These are phyloP conservation scores for Xylaria acuta DNA, from an alignment of 495 filamentous ascomycete genomes.

Conservation along the genomic window DNA sequence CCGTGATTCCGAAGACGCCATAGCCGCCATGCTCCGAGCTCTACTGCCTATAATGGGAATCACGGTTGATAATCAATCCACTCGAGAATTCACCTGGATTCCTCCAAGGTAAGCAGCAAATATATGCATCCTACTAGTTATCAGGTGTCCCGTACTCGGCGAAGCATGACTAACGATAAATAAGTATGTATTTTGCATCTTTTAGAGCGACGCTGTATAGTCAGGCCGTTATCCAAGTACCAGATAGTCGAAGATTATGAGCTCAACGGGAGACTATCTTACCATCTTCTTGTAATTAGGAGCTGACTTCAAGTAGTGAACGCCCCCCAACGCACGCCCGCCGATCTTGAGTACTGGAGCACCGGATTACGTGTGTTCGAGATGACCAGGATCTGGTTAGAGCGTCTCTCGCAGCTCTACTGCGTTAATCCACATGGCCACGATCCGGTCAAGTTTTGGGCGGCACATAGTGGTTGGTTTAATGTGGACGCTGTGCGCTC, in stretches of 20 bases:
- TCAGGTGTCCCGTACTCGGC: not conserved
- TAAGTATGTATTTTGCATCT: conserved; percentile 4
- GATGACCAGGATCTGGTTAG: conserved; percentile 19
- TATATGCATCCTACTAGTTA: not conserved
- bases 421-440: not conserved
- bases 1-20: not conserved
- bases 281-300: not conserved
- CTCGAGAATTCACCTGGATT: not conserved
- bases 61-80: not conserved
- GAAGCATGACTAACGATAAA: not conserved
- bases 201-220: not conserved
- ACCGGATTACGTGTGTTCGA: conserved; percentile 32
- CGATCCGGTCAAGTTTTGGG: not conserved
- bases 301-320: conserved; percentile 18
- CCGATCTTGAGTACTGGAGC: not conserved
- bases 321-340: conserved; percentile 1
- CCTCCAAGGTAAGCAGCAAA: conserved; percentile 10
- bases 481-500: conserved; percentile 30
- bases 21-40: not conserved
- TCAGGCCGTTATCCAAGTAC: not conserved
- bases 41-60: not conserved
- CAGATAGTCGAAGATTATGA: not conserved
- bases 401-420: conserved; percentile 22
- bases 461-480: conserved; percentile 24
- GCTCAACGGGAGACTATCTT: not conserved